A percentile compares a stretch with the other conserved stretches of the same genome.
phyloP scores from a whole-genome alignment of 208 protist species.

The Angomonas ambiguus region DNA sequence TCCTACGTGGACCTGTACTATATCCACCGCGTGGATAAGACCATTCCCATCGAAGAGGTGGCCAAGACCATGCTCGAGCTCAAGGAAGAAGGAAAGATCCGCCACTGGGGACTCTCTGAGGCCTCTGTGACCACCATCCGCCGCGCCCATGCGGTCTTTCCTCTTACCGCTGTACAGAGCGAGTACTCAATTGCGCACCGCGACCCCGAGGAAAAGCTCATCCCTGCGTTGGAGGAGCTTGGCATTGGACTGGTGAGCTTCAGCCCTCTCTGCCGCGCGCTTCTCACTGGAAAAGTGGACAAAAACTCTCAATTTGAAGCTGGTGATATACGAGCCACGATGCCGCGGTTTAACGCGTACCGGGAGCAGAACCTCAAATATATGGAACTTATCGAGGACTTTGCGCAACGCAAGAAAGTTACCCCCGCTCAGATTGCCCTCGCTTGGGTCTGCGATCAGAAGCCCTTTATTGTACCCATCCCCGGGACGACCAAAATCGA shows the following conservation, averaged over 20 bases:
- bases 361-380: conserved; percentile 8
- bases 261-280: conserved; percentile 23
- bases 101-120: conserved; percentile 31
- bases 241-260: conserved; percentile 31
- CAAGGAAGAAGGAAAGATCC: conserved; percentile 32
- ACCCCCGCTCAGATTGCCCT: conserved; percentile 28
- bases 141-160: conserved; percentile 26
- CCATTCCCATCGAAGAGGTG: conserved; percentile 26
- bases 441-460: conserved; percentile 24
- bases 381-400: conserved; percentile 13
- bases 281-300: conserved; percentile 24
- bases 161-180: conserved; percentile 30
- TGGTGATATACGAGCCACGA: conserved; percentile 17
- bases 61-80: conserved; percentile 31
- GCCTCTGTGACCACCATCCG: conserved; percentile 19
- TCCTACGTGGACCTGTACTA: conserved; percentile 46
- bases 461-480: conserved; percentile 30
- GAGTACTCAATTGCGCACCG: conserved; percentile 32
- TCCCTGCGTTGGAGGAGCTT: conserved; percentile 26
- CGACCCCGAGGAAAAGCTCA: conserved; percentile 20
- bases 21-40: conserved; percentile 30
- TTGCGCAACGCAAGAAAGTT: conserved; percentile 13
- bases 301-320: conserved; percentile 5
- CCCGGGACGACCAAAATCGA: conserved; percentile 25
- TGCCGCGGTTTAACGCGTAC: conserved; percentile 17